These are phyloP conservation scores for Termitomyces sp. DNA, from an alignment of 768 basidiomycete species.

Conservation along the genomic window DNA sequence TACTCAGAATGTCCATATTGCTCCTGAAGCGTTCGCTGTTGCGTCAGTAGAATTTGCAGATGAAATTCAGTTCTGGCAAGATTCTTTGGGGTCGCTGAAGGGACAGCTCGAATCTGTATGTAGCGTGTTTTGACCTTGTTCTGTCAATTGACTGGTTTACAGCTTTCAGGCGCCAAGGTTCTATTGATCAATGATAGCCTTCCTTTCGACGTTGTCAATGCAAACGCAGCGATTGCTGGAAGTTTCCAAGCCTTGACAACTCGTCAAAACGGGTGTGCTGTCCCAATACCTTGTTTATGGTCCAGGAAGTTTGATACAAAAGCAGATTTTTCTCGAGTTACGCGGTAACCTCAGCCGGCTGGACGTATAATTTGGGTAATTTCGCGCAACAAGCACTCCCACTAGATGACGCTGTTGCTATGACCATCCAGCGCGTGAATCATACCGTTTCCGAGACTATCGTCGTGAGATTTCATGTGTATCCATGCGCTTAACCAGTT, in stretches of 20 bases:
- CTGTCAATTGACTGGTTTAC: background rate
- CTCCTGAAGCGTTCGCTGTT: conserved; percentile 52
- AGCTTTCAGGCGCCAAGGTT: conserved; percentile 54
- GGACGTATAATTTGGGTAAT: conserved; percentile 49
- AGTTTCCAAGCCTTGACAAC: conserved; percentile 52
- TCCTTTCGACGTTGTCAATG: conserved; percentile 51
- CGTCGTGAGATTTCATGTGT: conserved; percentile 31
- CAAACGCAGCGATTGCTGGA: conserved; percentile 50
- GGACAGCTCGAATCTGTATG: conserved; percentile 45
- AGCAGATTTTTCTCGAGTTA: conserved; percentile 50
- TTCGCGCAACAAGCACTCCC: conserved; percentile 58
- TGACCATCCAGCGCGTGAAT: conserved; percentile 46
- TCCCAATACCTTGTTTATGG: background rate
- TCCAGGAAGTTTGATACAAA: background rate
- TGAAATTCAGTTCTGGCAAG: conserved; percentile 54
- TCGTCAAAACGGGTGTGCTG: conserved; percentile 44
- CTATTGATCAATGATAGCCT: conserved; percentile 49
- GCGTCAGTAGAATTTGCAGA: conserved; percentile 50
- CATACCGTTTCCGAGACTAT: conserved; percentile 39
- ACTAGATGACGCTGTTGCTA: conserved; percentile 43
- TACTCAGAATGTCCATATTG: conserved; percentile 48
- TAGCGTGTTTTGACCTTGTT: background rate
- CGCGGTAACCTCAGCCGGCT: conserved; percentile 32
- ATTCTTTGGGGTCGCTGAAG: conserved; percentile 43
- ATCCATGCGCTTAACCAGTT: background rate